phyloP scores from a whole-genome alignment of 257 asterid species.

The Penstemon newberryi region DNA sequence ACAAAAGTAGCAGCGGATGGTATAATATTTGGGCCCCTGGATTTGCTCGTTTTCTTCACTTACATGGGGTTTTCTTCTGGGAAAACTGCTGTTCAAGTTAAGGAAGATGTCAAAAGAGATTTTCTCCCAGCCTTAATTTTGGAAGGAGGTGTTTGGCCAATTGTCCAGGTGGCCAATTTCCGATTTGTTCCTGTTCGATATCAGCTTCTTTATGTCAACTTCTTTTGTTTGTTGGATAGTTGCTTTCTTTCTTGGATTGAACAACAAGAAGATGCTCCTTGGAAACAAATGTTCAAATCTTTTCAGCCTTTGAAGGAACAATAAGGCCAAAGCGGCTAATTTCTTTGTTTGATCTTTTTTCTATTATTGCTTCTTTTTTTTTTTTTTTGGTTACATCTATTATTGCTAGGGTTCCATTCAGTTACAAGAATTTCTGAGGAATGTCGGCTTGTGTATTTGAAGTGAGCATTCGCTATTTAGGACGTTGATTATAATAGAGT shows the following conservation, averaged over 20 bases:
- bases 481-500: not conserved
- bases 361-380: not conserved
- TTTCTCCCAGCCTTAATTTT: constrained; percentile 70
- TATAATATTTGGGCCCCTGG: constrained; percentile 75
- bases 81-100: constrained; percentile 60
- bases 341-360: constrained; percentile 10
- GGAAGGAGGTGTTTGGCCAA: constrained; percentile 86
- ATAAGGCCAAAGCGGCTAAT: constrained; percentile 47
- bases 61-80: constrained; percentile 88
- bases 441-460: constrained; percentile 28
- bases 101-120: constrained; percentile 79
- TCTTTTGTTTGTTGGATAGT: constrained; percentile 85
- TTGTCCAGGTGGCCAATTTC: constrained; percentile 80
- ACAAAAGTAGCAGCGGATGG: constrained; percentile 81
- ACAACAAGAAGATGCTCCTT: constrained; percentile 81
- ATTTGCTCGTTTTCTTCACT: constrained; percentile 70
- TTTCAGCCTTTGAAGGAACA: constrained; percentile 44
- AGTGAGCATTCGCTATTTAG: constrained; percentile 1
- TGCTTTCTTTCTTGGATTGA: constrained; percentile 88
- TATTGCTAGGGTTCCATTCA: not conserved
- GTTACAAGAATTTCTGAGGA: constrained; percentile 17
- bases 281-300: constrained; percentile 76
- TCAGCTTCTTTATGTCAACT: constrained; percentile 86
- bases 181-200: constrained; percentile 71
- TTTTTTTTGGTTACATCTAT: no score